These are phyloP conservation scores for Puccinia polysora DNA, from an alignment of 1,284 basidiomycete genomes.

Conservation along the genomic window DNA sequence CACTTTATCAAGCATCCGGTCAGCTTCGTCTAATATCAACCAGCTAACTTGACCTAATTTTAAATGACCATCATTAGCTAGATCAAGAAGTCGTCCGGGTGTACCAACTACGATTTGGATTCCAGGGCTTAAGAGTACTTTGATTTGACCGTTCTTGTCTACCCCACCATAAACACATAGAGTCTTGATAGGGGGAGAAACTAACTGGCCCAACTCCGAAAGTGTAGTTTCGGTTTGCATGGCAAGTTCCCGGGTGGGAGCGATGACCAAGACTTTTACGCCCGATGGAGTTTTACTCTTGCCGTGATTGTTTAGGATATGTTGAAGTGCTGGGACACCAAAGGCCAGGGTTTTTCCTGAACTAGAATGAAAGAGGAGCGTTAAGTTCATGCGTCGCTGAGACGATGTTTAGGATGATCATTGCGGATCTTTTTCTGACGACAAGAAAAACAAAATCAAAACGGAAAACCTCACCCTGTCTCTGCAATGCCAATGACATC, in stretches of 20 bases:
- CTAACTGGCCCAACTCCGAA: constrained; percentile 64
- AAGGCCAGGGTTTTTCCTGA: constrained; percentile 92
- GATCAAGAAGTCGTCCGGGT: constrained; percentile 84
- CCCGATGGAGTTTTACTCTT: constrained; percentile 35
- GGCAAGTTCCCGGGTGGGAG: constrained; percentile 89
- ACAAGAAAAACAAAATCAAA: constrained; percentile 2
- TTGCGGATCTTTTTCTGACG: too few species aligned
- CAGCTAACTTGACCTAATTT: constrained; percentile 72
- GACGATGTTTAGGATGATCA: too few species aligned
- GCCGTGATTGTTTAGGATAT: constrained; percentile 58
- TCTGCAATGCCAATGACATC: constrained; percentile 97
- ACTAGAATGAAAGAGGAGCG: constrained; percentile 43
- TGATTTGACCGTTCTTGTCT: constrained; percentile 75
- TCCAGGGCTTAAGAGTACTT: constrained; percentile 58
- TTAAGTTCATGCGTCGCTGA: neutral
- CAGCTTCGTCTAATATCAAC: constrained; percentile 93
- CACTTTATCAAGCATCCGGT: constrained; percentile 88
- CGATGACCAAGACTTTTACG: constrained; percentile 69
- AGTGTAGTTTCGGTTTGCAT: constrained; percentile 89
- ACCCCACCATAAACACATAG: constrained; percentile 91
- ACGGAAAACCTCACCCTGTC: constrained; percentile 68
- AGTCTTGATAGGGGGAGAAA: constrained; percentile 66
- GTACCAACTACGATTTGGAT: constrained; percentile 81
- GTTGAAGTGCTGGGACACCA: constrained; percentile 78
- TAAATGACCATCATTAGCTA: constrained; percentile 76